These are phyloP conservation scores for Colletotrichum sp. DNA, from an alignment of 2,329 filamentous ascomycete species.

Conservation along the genomic window DNA sequence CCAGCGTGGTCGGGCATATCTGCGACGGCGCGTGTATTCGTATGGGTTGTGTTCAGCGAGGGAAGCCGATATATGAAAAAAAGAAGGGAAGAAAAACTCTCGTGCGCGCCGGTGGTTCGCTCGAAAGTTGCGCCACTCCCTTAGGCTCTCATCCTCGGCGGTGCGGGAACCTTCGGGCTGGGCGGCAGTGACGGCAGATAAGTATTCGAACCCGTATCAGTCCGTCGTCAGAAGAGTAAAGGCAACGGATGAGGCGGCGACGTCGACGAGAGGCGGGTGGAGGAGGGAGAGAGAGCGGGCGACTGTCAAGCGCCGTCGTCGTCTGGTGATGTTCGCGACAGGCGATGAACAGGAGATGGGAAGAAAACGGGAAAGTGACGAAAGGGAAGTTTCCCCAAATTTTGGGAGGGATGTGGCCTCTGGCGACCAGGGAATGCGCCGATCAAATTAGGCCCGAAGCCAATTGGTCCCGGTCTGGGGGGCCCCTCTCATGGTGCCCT, in stretches of 20 bases:
- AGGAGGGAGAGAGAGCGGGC: neutral
- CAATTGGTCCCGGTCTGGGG: neutral
- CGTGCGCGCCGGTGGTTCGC: neutral
- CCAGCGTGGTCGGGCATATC: conserved; percentile 18
- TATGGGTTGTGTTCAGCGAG: neutral
- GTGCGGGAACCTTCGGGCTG: conserved; percentile 10
- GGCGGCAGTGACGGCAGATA: neutral
- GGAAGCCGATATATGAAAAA: neutral
- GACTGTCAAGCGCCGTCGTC: neutral
- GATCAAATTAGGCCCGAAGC: neutral
- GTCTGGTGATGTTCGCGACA: neutral
- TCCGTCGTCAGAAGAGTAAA: neutral
- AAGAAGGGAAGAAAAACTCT: neutral
- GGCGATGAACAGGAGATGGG: neutral
- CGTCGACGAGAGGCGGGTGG: neutral
- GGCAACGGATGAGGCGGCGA: neutral
- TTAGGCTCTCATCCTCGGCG: conserved; percentile 17
- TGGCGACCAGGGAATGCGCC: conserved; percentile 6
- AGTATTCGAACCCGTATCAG: neutral
- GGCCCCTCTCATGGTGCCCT: neutral
- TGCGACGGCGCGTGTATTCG: neutral
- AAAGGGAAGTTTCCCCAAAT: conserved; percentile 9
- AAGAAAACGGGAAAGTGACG: neutral
- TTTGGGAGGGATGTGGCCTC: conserved; percentile 16
- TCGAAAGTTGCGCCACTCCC: conserved; percentile 18